Evolutionary conservation across 1,139 yeast genomes (phyloP).

Genomic region (Hansenula lynferdii): DNA sequence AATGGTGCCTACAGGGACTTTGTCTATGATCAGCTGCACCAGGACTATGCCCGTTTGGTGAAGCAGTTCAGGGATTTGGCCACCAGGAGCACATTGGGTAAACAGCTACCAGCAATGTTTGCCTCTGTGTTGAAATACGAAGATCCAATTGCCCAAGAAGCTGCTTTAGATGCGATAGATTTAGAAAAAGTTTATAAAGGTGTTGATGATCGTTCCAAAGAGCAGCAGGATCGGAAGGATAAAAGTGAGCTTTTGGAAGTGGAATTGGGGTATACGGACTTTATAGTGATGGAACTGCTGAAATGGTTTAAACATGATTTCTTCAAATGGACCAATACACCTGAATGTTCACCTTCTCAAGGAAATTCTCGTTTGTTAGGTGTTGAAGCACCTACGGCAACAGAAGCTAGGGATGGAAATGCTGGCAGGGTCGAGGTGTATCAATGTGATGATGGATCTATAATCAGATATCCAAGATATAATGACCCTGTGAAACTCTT

Average conservation of each 20-base stretch:
- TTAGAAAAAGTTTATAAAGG: slow-evolving; percentile 29
- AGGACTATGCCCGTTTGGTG: not conserved
- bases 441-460: slow-evolving; percentile 47
- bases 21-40: not conserved
- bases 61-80: not conserved
- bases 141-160: slow-evolving; percentile 19
- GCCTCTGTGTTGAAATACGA: slow-evolving; percentile 16
- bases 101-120: slow-evolving; percentile 1
- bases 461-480: slow-evolving; percentile 68
- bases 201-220: slow-evolving; percentile 31
- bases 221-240: slow-evolving; percentile 19
- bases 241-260: slow-evolving; percentile 11
- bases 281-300: slow-evolving; percentile 61
- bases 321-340: slow-evolving; percentile 79
- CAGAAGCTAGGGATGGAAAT: slow-evolving; percentile 37
- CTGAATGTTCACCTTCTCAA: slow-evolving; percentile 34
- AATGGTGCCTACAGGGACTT: slow-evolving; percentile 2
- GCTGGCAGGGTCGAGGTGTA: slow-evolving; percentile 59
- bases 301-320: slow-evolving; percentile 76
- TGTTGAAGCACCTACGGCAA: slow-evolving; percentile 31
- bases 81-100: not conserved
- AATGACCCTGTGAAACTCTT: slow-evolving; percentile 62
- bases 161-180: slow-evolving; percentile 32
- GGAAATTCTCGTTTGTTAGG: slow-evolving; percentile 33
- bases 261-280: slow-evolving; percentile 56